phyloP scores from a whole-genome alignment of 176 grass and related monocot species.

The Tillandsia leiboldiana region DNA sequence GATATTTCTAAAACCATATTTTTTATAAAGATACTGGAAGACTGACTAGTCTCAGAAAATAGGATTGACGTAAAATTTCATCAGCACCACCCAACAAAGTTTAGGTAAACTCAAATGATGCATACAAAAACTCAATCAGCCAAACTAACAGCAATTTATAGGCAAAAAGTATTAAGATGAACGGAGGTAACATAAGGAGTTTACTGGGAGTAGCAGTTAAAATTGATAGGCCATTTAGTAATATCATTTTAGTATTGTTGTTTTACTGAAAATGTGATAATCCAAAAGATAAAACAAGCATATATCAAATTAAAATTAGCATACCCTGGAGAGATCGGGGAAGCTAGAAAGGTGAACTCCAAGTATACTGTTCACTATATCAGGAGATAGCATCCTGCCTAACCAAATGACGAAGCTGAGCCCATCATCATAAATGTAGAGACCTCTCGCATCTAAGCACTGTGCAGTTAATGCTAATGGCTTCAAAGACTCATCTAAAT shows the following conservation, averaged over 20 bases:
- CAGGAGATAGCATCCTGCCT: slow-evolving; percentile 69
- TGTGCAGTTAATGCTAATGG: slow-evolving; percentile 50
- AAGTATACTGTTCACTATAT: slow-evolving; percentile 56
- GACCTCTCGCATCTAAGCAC: slow-evolving; percentile 67
- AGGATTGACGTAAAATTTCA: not conserved
- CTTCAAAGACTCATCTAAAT: slow-evolving; percentile 33
- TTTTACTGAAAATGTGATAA: slow-evolving; percentile 1
- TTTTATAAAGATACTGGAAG: too few relatives aligned
- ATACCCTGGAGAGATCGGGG: slow-evolving; percentile 83
- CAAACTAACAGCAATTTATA: not conserved
- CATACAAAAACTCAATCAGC: not conserved
- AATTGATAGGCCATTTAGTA: too few relatives aligned
- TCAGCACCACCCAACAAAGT: not conserved
- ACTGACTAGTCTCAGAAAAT: too few relatives aligned
- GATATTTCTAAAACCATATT: not conserved
- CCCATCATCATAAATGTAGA: slow-evolving; percentile 85
- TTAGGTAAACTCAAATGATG: too few relatives aligned
- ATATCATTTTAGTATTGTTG: not conserved
- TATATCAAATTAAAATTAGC: not conserved
- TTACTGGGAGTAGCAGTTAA: not conserved
- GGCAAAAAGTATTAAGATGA: not conserved
- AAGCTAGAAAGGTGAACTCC: slow-evolving; percentile 52
- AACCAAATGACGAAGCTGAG: slow-evolving; percentile 85
- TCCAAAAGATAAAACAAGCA: not conserved
- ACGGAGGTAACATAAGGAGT: not conserved